Percentiles rank a stretch among this genome's conserved stretches.
Evolutionary conservation across 2,329 filamentous ascomycete species (phyloP).

Genomic region (Blumeriella jaapii): DNA sequence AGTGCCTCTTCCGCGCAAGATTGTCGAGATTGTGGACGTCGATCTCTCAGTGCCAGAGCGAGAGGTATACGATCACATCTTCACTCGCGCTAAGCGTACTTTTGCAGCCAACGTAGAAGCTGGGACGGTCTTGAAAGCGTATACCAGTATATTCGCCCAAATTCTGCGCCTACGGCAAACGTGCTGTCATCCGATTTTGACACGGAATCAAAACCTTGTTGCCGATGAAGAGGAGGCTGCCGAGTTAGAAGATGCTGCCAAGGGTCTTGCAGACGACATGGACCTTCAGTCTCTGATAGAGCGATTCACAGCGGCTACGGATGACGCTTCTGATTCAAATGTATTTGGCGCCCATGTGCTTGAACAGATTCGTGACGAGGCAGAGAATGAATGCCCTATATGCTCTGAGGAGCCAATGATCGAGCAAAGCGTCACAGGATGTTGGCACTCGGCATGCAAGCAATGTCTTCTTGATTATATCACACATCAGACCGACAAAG

Average conservation of each 20-base stretch:
- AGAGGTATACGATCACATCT: constrained; percentile 89
- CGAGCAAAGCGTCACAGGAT: constrained; percentile 86
- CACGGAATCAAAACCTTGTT: constrained; percentile 72
- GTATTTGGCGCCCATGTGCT: constrained; percentile 77
- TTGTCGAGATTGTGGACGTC: constrained; percentile 75
- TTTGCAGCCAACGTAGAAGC: constrained; percentile 82
- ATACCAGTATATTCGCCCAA: constrained; percentile 94
- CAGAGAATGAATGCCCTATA: constrained; percentile 81
- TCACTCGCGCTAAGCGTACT: constrained; percentile 66
- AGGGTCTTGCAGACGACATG: constrained; percentile 88
- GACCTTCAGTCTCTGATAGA: constrained; percentile 79
- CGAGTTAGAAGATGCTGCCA: constrained; percentile 63
- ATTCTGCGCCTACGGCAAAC: constrained; percentile 86
- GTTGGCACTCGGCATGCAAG: constrained; percentile 96
- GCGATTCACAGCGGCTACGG: constrained; percentile 63
- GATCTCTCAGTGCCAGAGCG: constrained; percentile 76
- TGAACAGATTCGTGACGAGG: constrained; percentile 82
- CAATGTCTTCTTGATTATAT: constrained; percentile 86
- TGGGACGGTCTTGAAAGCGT: constrained; percentile 88
- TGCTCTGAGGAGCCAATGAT: constrained; percentile 95
- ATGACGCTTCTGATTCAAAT: constrained; percentile 51
- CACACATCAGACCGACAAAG: constrained; percentile 69
- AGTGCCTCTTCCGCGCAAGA: constrained; percentile 71
- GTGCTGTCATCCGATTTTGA: constrained; percentile 86
- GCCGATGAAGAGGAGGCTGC: constrained; percentile 81